Base-by-base conservation (phyloP, 352 stramenopile genomes). In the Globisporangium paddicum region DNA sequence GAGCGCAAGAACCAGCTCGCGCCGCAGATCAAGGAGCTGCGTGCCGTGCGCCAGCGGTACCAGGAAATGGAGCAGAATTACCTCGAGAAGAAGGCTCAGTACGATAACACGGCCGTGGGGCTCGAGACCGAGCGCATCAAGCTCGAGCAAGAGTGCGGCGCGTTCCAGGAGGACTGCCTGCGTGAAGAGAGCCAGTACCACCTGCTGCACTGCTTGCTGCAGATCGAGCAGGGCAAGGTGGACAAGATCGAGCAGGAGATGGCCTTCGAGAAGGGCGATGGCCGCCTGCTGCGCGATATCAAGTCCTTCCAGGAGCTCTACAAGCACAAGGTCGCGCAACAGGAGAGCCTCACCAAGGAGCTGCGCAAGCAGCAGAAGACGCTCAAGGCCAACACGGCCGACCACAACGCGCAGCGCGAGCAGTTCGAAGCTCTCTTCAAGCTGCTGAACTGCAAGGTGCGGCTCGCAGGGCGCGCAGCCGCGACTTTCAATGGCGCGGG, bases 11-110 rank as follows among this genome's bases (percentile, higher is more conserved):
- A 87, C 51, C 92, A 97, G 47, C 69, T 98, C 28, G 88, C 91
- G 21, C 94, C 93, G 52, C 86, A 97, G 67, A 96, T 98, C 62
- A 93, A 95, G 55, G 78, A 97, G 60, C 77, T 98, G 18, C 87
- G 92, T 14, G 72, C 84, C 28, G 81, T 97, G 60, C 89, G 92
- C 19, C 74, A 90, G 61, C 66, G 82, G 42, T 98, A 96, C 70
- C 77, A 97, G 53, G 91, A 97, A 59, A 80, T 96, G 57, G 89
- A 97, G 75, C 72, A 95, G 38, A 73, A 71, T 21, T 97, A 96
- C 58, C 55, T 95, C 28, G 89, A 93, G 52, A 77, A 86, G 32
- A 98, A 98, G 62, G 67, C 67, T 5, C 75, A 85, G 50, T 98
- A 98, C 66, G 89, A 97, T 57, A 89, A 96, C 62, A 87, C 89